A percentile compares a stretch with the other conserved stretches of the same genome.
phyloP scores from a whole-genome alignment of 2,329 filamentous ascomycete species.

The Paraconiothyrium sp. region DNA sequence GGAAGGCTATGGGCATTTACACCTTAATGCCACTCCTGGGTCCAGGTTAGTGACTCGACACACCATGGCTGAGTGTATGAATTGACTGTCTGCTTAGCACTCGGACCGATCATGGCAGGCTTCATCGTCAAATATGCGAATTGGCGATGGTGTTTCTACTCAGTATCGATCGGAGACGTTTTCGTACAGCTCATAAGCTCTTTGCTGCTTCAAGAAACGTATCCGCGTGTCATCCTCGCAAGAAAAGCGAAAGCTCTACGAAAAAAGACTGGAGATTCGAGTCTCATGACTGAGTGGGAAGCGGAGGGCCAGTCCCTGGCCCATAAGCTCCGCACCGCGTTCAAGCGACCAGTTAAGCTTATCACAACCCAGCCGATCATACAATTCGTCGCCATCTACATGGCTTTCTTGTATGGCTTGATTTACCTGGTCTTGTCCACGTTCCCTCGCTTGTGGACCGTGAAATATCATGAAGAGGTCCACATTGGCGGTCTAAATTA shows the following conservation, averaged over 20 bases:
- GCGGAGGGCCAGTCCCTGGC: conserved; percentile 1
- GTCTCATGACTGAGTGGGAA: conserved; percentile 1
- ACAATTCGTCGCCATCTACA: conserved; percentile 62
- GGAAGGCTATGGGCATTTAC: conserved; percentile 67
- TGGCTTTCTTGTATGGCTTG: conserved; percentile 66
- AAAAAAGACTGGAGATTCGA: not conserved
- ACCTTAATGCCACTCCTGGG: conserved; percentile 68
- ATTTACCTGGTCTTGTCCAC: conserved; percentile 70
- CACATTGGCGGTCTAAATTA: conserved; percentile 70
- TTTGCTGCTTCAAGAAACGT: conserved; percentile 63
- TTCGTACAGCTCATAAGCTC: conserved; percentile 67
- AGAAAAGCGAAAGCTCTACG: conserved; percentile 41
- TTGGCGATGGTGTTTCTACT: conserved; percentile 76
- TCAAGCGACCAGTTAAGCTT: conserved; percentile 64
- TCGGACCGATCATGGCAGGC: conserved; percentile 16
- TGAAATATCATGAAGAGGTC: conserved; percentile 62
- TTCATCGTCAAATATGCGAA: conserved; percentile 22
- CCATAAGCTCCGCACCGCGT: conserved; percentile 32
- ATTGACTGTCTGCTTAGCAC: not conserved
- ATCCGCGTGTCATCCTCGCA: conserved; percentile 54
- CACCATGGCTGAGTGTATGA: not conserved
- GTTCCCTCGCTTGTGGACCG: conserved; percentile 66
- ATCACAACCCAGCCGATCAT: conserved; percentile 67
- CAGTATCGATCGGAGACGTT: conserved; percentile 67
- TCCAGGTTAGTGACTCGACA: conserved; percentile 59